These are phyloP conservation scores for Nectriaceae sp. DNA, from an alignment of 2,329 filamentous ascomycete species.

Conservation along the genomic window DNA sequence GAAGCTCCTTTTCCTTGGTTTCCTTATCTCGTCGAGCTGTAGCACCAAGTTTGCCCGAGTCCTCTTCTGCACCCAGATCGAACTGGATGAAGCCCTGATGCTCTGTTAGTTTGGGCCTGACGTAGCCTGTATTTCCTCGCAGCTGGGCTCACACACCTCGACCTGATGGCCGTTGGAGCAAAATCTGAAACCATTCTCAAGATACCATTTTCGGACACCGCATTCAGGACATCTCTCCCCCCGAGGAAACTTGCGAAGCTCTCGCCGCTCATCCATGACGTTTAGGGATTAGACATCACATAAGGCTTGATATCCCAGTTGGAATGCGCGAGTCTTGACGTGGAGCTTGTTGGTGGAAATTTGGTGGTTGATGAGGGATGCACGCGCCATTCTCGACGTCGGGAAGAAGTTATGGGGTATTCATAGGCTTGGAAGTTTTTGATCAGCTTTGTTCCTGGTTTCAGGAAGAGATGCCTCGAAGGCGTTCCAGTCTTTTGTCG, in stretches of 20 bases:
- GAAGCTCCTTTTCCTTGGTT: slow-evolving; percentile 51
- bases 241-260: slow-evolving; percentile 52
- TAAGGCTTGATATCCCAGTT: neutral
- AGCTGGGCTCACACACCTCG: slow-evolving; percentile 54
- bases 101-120: slow-evolving; percentile 4
- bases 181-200: slow-evolving; percentile 75
- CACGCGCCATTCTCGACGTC: no score
- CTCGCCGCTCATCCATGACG: slow-evolving; percentile 42
- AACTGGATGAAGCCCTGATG: slow-evolving; percentile 55
- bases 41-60: slow-evolving; percentile 62
- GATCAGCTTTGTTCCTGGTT: no score
- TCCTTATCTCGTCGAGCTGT: slow-evolving; percentile 60
- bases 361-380: no score
- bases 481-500: no score
- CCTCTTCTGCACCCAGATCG: slow-evolving; percentile 68
- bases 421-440: no score
- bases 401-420: no score
- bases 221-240: slow-evolving; percentile 64
- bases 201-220: slow-evolving; percentile 70
- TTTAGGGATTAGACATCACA: neutral
- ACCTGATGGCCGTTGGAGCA: slow-evolving; percentile 81
- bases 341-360: neutral
- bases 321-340: neutral
- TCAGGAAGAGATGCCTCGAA: no score
- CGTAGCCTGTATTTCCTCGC: neutral